These are phyloP conservation scores for Ceratocystis albifundus DNA, from an alignment of 2,329 filamentous ascomycete genomes.

Conservation along the genomic window DNA sequence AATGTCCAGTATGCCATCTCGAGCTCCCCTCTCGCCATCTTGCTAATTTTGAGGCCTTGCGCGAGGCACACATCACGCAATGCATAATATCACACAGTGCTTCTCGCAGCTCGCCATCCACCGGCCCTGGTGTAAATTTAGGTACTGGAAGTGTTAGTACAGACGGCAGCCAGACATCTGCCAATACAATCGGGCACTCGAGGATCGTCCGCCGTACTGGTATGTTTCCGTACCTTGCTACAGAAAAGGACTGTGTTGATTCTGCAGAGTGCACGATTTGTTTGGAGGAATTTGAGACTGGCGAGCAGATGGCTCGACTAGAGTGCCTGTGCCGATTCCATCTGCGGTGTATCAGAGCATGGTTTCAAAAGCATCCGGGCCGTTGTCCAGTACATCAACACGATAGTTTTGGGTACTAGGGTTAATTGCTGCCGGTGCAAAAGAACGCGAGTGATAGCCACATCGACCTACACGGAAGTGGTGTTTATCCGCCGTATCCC, in stretches of 20 bases:
- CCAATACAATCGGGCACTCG: conserved; percentile 23
- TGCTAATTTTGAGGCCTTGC: conserved; percentile 42
- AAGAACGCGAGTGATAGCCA: neutral
- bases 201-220: conserved; percentile 40
- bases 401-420: conserved; percentile 43
- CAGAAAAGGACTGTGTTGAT: conserved; percentile 58
- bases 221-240: conserved; percentile 53
- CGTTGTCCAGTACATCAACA: conserved; percentile 56
- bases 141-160: neutral
- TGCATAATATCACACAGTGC: conserved; percentile 48
- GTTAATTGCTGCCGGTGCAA: neutral
- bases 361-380: conserved; percentile 52
- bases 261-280: conserved; percentile 58
- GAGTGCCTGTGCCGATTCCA: conserved; percentile 58
- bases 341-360: conserved; percentile 46
- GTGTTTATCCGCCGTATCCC: neutral
- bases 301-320: conserved; percentile 51
- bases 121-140: neutral
- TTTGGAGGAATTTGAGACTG: conserved; percentile 53
- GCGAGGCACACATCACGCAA: conserved; percentile 46
- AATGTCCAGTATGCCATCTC: conserved; percentile 64
- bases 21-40: conserved; percentile 52
- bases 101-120: conserved; percentile 28
- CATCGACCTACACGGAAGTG: neutral
- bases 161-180: neutral